These are phyloP conservation scores for Trichoderma sp. DNA, from an alignment of 2,329 filamentous ascomycete species.

Conservation along the genomic window DNA sequence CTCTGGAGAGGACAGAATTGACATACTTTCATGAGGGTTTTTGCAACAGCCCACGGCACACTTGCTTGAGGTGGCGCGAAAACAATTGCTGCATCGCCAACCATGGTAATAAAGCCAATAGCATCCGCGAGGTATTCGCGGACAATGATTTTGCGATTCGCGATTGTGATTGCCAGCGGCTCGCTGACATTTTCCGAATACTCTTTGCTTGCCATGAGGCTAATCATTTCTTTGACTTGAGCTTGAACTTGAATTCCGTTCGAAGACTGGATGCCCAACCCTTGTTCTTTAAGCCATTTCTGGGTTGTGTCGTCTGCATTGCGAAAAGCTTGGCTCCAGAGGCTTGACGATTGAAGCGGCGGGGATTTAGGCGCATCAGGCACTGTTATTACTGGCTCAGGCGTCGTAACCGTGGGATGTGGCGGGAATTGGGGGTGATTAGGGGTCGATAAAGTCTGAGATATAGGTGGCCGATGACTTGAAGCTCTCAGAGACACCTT, in stretches of 20 bases:
- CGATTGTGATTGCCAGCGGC: background rate
- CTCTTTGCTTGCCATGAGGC: background rate
- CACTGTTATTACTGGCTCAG: too few relatives aligned
- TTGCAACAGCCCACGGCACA: slow-evolving; percentile 16
- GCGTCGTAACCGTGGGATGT: too few relatives aligned
- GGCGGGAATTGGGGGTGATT: background rate
- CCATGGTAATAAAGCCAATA: slow-evolving; percentile 21
- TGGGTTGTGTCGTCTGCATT: background rate
- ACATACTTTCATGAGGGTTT: slow-evolving; percentile 12
- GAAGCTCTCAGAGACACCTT: too few relatives aligned
- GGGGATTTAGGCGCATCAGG: too few relatives aligned
- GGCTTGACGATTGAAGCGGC: background rate
- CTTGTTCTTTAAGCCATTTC: background rate
- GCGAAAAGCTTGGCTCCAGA: background rate
- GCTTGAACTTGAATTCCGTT: background rate
- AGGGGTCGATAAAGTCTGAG: background rate
- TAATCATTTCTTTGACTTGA: background rate
- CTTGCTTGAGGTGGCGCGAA: slow-evolving; percentile 16
- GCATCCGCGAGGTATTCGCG: slow-evolving; percentile 11
- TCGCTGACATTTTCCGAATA: background rate
- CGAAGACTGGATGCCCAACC: background rate
- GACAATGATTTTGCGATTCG: background rate
- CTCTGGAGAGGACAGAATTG: background rate
- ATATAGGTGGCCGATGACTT: background rate
- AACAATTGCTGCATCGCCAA: slow-evolving; percentile 7